Conservation (phyloP, 495 filamentous ascomycete species). For the Annulohypoxylon nitens region DNA sequence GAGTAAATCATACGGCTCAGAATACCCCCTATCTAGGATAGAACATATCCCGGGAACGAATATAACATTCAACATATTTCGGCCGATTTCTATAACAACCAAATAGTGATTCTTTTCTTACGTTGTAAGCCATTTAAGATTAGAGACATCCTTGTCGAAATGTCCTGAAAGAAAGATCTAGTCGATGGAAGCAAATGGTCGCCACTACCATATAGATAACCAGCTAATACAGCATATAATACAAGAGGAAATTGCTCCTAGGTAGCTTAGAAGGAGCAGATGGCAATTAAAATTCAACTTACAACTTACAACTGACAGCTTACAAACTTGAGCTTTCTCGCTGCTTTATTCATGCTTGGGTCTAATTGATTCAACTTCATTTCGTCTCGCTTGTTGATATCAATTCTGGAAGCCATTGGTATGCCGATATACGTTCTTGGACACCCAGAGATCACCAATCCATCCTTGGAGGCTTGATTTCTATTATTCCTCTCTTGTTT, state of each 20-base stretch:
- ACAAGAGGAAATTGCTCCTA: background rate
- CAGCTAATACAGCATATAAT: background rate
- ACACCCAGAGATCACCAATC: conserved; percentile 3
- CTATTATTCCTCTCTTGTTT: background rate
- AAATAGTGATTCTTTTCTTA: background rate
- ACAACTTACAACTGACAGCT: background rate
- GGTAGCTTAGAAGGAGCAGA: background rate
- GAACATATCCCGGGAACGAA: background rate
- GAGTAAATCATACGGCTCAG: conserved; percentile 11
- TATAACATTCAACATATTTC: too few relatives aligned
- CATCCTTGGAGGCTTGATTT: conserved; percentile 23
- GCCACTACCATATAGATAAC: background rate
- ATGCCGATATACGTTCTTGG: conserved; percentile 27
- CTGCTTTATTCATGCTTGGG: background rate
- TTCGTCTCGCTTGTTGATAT: conserved; percentile 7
- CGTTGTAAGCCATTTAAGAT: background rate
- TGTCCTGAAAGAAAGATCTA: background rate
- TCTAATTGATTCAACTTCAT: background rate
- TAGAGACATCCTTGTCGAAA: background rate
- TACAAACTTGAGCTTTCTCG: background rate
- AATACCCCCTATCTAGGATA: conserved; percentile 30
- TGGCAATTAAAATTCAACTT: background rate
- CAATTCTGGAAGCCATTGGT: conserved; percentile 18
- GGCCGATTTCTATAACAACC: background rate
- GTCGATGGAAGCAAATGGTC: background rate